Conservation (phyloP, 1,284 basidiomycete genomes). For the Ceratobasidium sp. region DNA sequence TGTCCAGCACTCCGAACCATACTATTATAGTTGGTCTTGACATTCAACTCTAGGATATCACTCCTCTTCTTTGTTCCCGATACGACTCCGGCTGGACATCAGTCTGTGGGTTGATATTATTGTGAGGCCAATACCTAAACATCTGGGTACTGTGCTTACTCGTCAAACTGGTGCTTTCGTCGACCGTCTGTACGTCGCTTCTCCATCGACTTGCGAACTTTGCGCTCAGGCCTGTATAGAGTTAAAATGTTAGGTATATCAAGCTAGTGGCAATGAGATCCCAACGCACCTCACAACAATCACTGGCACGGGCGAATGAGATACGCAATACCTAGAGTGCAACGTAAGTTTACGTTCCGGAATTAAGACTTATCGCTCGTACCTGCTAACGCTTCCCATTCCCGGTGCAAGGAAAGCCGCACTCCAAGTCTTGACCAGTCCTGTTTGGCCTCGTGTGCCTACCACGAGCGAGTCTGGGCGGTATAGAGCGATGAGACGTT, state of each 20-base stretch:
- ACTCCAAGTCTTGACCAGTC: constrained; percentile 70
- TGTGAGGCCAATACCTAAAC: background rate
- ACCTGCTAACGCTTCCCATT: constrained; percentile 77
- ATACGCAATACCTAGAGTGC: constrained; percentile 78
- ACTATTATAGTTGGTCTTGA: background rate
- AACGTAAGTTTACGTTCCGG: background rate
- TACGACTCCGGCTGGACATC: constrained; percentile 30
- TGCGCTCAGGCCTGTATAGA: constrained; percentile 78
- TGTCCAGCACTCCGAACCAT: background rate
- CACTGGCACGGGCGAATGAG: constrained; percentile 91
- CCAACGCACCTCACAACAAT: constrained; percentile 77
- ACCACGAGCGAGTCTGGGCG: constrained; percentile 95
- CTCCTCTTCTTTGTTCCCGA: constrained; percentile 26
- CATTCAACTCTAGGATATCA: background rate
- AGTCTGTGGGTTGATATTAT: background rate
- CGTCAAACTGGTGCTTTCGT: constrained; percentile 79
- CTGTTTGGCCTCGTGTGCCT: constrained; percentile 84
- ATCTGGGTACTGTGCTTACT: constrained; percentile 57
- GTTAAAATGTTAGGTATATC: background rate
- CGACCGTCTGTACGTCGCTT: constrained; percentile 89
- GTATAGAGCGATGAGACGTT: constrained; percentile 94
- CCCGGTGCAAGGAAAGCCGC: constrained; percentile 70
- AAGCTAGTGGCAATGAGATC: background rate
- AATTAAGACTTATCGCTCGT: constrained; percentile 49
- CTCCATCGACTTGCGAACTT: constrained; percentile 84